A percentile compares a stretch with the other conserved stretches of the same genome.
Conservation (phyloP, 176 grass and related monocot genomes). For the Eleusine coracana region DNA sequence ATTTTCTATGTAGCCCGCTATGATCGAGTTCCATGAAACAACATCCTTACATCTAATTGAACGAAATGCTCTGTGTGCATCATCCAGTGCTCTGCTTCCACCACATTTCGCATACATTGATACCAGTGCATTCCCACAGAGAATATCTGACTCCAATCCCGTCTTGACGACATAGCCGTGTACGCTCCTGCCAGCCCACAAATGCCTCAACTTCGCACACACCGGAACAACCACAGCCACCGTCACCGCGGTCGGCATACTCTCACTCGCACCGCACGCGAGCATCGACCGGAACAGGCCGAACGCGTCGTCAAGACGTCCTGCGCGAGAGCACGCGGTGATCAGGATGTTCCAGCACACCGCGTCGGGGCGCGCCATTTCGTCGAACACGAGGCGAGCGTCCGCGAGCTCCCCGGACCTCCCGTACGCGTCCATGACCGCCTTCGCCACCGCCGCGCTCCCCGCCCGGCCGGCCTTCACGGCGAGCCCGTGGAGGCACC, state of each 20-base stretch:
- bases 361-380: conserved; percentile 51
- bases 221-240: conserved; percentile 58
- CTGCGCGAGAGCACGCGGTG: conserved; percentile 45
- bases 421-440: conserved; percentile 64
- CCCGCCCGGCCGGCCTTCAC: conserved; percentile 40
- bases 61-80: conserved; percentile 46
- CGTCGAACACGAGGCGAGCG: conserved; percentile 54
- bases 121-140: conserved; percentile 62
- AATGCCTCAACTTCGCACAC: conserved; percentile 43
- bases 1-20: conserved; percentile 51
- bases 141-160: conserved; percentile 55
- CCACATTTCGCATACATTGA: conserved; percentile 64
- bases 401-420: conserved; percentile 36
- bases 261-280: not conserved
- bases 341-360: conserved; percentile 73
- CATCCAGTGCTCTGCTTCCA: conserved; percentile 24
- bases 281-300: conserved; percentile 55
- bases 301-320: conserved; percentile 28
- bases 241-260: conserved; percentile 53
- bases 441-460: conserved; percentile 52
- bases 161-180: conserved; percentile 52
- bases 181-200: conserved; percentile 40
- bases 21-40: conserved; percentile 74
- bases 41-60: conserved; percentile 56
- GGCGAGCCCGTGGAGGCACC: conserved; percentile 58